Evolutionary conservation across 805 yeast genomes (phyloP).

Genomic region (Yarrowia osloensis): DNA sequence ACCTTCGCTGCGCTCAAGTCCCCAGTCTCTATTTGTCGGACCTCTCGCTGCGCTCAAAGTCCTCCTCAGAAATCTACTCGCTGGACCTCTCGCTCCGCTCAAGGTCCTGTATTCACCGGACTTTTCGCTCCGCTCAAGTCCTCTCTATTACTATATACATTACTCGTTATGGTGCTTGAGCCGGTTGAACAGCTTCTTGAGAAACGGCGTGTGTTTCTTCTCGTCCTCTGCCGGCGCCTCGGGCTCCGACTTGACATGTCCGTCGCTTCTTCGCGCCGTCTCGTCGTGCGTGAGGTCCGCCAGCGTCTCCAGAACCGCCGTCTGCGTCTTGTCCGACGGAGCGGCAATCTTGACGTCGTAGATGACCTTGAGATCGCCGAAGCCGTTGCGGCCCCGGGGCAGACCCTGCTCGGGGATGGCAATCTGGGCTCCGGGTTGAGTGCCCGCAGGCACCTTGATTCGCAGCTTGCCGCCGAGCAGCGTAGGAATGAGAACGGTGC

Average conservation of each 20-base stretch:
- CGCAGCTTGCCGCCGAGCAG: conserved; percentile 76
- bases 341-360: conserved; percentile 69
- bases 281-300: conserved; percentile 88
- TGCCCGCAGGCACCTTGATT: conserved; percentile 79
- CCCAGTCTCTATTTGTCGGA: too few relatives aligned
- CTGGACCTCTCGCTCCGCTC: background rate
- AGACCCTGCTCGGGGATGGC: conserved; percentile 86
- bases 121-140: background rate
- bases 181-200: conserved; percentile 43
- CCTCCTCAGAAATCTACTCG: too few relatives aligned
- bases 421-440: conserved; percentile 71
- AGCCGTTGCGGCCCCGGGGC: conserved; percentile 59
- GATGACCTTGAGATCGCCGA: conserved; percentile 81
- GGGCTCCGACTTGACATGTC: conserved; percentile 41
- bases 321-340: conserved; percentile 82
- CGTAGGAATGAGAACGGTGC: conserved; percentile 87
- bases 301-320: conserved; percentile 85
- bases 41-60: too few relatives aligned
- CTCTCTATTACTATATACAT: conserved; percentile 14
- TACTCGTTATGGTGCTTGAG: conserved; percentile 39
- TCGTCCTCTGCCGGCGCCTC: conserved; percentile 15
- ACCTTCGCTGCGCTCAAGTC: too few relatives aligned
- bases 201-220: conserved; percentile 36
- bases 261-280: conserved; percentile 66
- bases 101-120: too few relatives aligned